Base-by-base conservation (phyloP, 2,329 filamentous ascomycete genomes). In the Aureobasidium musti region DNA sequence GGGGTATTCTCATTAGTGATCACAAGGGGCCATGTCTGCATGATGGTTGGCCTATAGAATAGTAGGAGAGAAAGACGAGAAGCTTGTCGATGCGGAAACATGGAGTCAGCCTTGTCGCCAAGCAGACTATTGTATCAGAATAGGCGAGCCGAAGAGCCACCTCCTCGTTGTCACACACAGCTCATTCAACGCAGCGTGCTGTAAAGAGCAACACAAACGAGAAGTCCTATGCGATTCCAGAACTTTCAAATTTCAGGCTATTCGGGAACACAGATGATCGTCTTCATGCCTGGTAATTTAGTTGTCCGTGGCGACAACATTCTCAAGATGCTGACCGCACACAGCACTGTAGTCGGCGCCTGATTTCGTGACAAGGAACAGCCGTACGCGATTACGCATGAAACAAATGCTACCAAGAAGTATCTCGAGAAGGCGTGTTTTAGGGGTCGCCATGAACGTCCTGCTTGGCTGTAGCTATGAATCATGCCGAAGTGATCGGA, bases 121-220 rank as follows among this genome's bases (percentile, higher is more conserved):
- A 61, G 57, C 57, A 26, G 28, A 49, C 41, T 61, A 47, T 49
- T 61, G 41, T 61, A 49, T 47, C 41, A 47, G 57, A 50, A 23
- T 30, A 61, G 49, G 57, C 43, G 57, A 61, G 21, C 28, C 30
- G 35, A 49, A 35, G 41, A 49, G 43, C 43, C 28, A 23, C 26
- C 19, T 45, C 39, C 39, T 60, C 39, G 13, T 43, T 5, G 6
- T 33, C 11, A 8, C 8, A 30, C 23, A 49, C 10, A 61, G 14
- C n/a, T 61, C 30, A 7, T 49, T 6, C 28, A 49, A 41, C 26
- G 41, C n/a, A 33, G 8, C 13, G 57, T 41, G 21, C 17, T 49
- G 28, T 49, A 26, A 45, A 1, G 50, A 43, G 14, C 2, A 23
- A 37, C 28, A 49, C n/a, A 28, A 28, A 23, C n/a, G 41, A n/a